phyloP scores from a whole-genome alignment of 164 flowering plant species.

The Kalanchoe fedtschenkoi region DNA sequence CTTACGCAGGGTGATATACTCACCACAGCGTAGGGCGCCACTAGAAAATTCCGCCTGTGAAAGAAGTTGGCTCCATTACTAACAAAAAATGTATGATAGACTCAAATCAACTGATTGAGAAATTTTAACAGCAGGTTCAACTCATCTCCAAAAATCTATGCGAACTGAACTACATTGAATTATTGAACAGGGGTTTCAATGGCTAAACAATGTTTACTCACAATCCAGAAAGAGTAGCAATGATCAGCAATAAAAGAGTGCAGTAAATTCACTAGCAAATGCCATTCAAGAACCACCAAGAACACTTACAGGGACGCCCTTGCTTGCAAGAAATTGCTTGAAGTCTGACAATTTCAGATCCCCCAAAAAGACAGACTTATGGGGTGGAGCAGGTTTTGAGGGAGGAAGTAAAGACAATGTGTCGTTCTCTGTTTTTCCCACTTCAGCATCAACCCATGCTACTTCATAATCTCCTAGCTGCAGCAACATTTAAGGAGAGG shows the following conservation, averaged over 20 bases:
- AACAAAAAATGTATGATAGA: neutral
- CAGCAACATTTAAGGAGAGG: constrained; percentile 6
- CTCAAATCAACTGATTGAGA: neutral
- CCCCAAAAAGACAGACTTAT: constrained; percentile 87
- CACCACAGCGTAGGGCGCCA: constrained; percentile 89
- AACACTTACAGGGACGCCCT: constrained; percentile 67
- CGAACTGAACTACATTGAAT: neutral
- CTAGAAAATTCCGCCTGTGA: constrained; percentile 81
- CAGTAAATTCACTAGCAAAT: neutral
- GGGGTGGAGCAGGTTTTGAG: constrained; percentile 63
- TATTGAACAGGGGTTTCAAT: neutral
- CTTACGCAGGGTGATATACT: constrained; percentile 73
- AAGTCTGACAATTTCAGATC: constrained; percentile 93
- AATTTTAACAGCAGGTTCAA: neutral
- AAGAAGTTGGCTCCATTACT: neutral
- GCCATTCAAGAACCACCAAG: neutral
- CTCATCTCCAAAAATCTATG: neutral
- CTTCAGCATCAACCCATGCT: constrained; percentile 94
- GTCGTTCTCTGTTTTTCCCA: constrained; percentile 62
- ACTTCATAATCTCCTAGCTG: constrained; percentile 96
- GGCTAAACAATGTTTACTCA: neutral
- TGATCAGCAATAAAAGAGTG: neutral
- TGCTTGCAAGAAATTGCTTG: constrained; percentile 84
- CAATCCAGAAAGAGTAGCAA: neutral
- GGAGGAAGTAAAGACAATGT: constrained; percentile 66